Evolutionary conservation across 768 basidiomycete genomes (phyloP), one percentile per base, ranked within the genome.

Genomic region (Dendrothele bispora): DNA sequence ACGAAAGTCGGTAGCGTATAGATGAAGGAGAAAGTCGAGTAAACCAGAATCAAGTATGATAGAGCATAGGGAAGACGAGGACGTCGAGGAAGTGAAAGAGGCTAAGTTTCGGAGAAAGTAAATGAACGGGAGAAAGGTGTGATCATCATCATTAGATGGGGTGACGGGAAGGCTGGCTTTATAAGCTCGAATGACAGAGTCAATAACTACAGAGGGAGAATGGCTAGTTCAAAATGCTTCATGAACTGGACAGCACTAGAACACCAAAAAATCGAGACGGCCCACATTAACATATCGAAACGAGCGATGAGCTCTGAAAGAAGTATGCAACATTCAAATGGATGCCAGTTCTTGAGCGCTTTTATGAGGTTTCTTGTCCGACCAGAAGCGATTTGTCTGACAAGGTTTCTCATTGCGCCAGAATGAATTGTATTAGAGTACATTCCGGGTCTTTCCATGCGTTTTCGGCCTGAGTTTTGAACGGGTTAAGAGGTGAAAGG

Each of bases 301-400:
- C 35, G 20, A 15, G 18, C n/a, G n/a, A 46, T n/a, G 15, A 46
- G 15, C 20, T 46, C 34, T 17, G 34, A 46, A 3, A 46, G 21
- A 17, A 46, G 18, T 12, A 46, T 15, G 7, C 38, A 8, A 10
- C 25, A 15, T 20, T 46, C 44, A 17, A 37, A n/a, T 27, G 38
- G 4, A 17, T 34, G 24, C 44, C 44, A 46, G 14, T 18, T 25
- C 6, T 14, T 36, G 12, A 46, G 15, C 6, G 35, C 44, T 22
- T 26, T 11, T 3, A 37, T 2, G 15, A 46, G 44, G 14, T 37
- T n/a, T 15, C 17, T 7, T 7, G 34, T 46, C 14, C 18, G 28
- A n/a, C 44, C 34, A 46, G 34, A 37, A 22, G 44, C 44, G n/a
- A 46, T 37, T 26, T 46, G 44, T 24, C 15, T 29, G 5, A 46